Base-by-base conservation (phyloP, 192 early-diverging fungal species). In the Linnemannia exigua region DNA sequence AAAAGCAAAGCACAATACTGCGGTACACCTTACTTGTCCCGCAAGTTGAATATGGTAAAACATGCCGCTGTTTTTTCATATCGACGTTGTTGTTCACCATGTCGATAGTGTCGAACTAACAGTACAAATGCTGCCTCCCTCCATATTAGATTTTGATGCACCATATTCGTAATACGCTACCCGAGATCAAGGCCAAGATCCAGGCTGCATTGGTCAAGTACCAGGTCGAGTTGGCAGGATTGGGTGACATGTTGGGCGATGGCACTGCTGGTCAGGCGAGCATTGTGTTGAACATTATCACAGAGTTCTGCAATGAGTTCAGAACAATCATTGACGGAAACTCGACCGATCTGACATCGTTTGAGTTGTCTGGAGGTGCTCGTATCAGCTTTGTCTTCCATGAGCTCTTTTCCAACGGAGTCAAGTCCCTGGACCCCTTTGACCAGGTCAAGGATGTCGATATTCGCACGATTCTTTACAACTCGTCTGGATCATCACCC, bases 341-440 rank as follows among this genome's bases (percentile, higher is more conserved):
- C 76, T 97, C 98, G 8, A 94, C 95, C 41, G 99, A 99, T 47
- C 92, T 99, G 38, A 97, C 98, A 14, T 95, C 94, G 35, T 96
- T 96, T 81, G 99, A 99, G 89, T 90, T 99, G 19, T 95, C 95
- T 78, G 99, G 99, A 74, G 99, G 99, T 81, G 99, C 99, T 7
- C 97, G 99, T 88, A 98, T 99, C 77, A 95, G 94, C 74, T 99
- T 97, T 93, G 99, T 99, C 28, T 99, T 99, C 89, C 98, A 99
- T 89, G 99, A 99, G 82, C 95, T 99, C 58, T 99, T 93, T 87
- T 90, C 95, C 31, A 93, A 93, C 80, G 97, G 97, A 58, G 91
- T 99, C 82, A 97, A 98, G 79, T 89, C 92, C 36, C 95, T 99
- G 88, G 98, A 99, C 88, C 98, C 98, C 22, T 97, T 99, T 84